phyloP scores from a whole-genome alignment of 768 basidiomycete genomes.

The Naganishia onofrii region DNA sequence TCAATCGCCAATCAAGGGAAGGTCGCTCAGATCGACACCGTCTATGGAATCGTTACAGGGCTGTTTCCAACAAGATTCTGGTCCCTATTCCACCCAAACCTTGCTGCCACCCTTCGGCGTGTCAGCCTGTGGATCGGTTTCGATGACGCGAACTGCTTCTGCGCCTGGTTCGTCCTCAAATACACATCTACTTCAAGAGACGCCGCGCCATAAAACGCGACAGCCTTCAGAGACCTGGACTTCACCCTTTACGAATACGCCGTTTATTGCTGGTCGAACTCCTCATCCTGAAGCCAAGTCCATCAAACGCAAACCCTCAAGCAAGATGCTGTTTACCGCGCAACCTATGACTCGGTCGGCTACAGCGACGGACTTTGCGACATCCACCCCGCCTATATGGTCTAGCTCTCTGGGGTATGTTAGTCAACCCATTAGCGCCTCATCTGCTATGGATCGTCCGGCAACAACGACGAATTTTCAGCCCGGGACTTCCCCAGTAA shows the following conservation, averaged over 20 bases:
- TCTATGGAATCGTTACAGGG: slow-evolving; percentile 10
- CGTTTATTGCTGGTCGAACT: not conserved
- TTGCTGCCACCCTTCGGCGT: not conserved
- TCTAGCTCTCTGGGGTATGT: too few relatives aligned
- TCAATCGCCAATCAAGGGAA: not conserved
- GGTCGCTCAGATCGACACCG: slow-evolving; percentile 11
- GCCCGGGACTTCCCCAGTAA: not conserved
- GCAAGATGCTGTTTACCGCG: not conserved
- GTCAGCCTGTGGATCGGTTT: not conserved
- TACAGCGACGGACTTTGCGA: not conserved
- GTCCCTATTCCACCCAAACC: not conserved
- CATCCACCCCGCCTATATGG: slow-evolving; percentile 6
- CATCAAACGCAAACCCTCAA: not conserved
- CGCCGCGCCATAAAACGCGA: not conserved
- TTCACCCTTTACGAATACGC: slow-evolving; percentile 7
- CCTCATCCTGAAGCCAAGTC: not conserved
- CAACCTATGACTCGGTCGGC: slow-evolving; percentile 7
- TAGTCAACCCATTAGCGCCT: too few relatives aligned
- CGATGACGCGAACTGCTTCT: slow-evolving; percentile 11
- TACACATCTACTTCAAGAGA: not conserved
- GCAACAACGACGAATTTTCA: not conserved
- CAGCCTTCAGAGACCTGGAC: slow-evolving; percentile 8
- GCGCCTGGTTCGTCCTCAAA: not conserved
- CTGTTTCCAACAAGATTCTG: not conserved
- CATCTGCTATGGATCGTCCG: not conserved